phyloP scores from a whole-genome alignment of 2,329 filamentous ascomycete genomes.

The Cercospora nicotianae region DNA sequence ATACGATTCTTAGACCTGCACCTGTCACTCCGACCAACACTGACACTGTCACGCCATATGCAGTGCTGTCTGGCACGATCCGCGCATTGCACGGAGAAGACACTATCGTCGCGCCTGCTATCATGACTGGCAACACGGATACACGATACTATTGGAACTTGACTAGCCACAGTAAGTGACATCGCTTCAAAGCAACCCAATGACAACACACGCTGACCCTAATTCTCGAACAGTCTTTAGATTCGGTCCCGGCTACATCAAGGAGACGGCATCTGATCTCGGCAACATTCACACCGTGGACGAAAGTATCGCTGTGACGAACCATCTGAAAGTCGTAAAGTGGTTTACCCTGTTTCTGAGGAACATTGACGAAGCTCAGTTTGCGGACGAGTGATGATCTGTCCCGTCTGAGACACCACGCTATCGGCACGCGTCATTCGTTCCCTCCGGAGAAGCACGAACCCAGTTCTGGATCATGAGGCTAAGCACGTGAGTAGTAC shows the following conservation, averaged over 20 bases:
- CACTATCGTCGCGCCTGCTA: conserved; percentile 39
- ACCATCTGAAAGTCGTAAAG: conserved; percentile 46
- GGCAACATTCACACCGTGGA: conserved; percentile 39
- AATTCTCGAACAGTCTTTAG: conserved; percentile 12
- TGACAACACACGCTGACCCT: background rate
- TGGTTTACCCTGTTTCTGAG: conserved; percentile 48
- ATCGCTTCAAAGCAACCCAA: background rate
- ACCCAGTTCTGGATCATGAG: background rate
- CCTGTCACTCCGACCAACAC: conserved; percentile 41
- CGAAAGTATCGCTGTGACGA: conserved; percentile 40
- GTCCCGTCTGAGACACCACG: background rate
- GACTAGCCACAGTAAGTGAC: conserved; percentile 34
- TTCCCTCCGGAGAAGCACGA: background rate
- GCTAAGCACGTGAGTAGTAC: conserved; percentile 10
- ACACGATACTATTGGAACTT: conserved; percentile 40
- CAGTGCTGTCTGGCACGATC: conserved; percentile 46
- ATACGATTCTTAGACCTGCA: conserved; percentile 36
- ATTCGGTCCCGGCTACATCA: conserved; percentile 39
- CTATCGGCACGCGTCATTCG: background rate
- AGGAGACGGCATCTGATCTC: conserved; percentile 32
- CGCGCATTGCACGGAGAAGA: conserved; percentile 47
- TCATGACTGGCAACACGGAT: conserved; percentile 42
- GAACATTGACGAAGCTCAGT: conserved; percentile 48
- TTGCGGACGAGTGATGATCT: conserved; percentile 26
- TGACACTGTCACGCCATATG: conserved; percentile 35